Conservation (phyloP, 768 basidiomycete species). For the Podaxis sp. region DNA sequence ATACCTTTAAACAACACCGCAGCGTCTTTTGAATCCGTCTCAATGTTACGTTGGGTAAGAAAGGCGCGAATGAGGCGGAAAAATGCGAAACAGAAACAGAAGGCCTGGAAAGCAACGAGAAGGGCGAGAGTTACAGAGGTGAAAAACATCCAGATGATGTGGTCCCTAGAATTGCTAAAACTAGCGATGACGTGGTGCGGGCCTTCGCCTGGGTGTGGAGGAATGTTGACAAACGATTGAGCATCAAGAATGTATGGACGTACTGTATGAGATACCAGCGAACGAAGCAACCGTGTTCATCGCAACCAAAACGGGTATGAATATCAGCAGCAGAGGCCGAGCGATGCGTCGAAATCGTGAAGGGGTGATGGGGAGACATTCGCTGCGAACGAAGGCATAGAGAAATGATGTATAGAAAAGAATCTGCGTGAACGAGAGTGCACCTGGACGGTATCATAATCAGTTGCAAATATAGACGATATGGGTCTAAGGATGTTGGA, state of each 20-base stretch:
- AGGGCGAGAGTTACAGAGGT: conserved; percentile 60
- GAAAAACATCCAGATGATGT: conserved; percentile 55
- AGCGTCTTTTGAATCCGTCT: conserved; percentile 42
- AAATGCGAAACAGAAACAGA: conserved; percentile 58
- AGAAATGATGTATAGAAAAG: conserved; percentile 64
- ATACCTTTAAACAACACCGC: conserved; percentile 57
- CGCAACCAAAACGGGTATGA: conserved; percentile 55
- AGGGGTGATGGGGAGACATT: conserved; percentile 57
- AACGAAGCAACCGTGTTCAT: conserved; percentile 68
- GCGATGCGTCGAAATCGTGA: conserved; percentile 43
- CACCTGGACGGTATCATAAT: conserved; percentile 35
- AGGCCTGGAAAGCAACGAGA: conserved; percentile 55
- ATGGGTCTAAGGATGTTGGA: not conserved
- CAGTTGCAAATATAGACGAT: not conserved
- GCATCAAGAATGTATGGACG: conserved; percentile 22
- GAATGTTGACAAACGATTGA: conserved; percentile 1
- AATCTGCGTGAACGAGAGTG: conserved; percentile 63
- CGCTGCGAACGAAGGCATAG: conserved; percentile 50
- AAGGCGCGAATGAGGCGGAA: conserved; percentile 54
- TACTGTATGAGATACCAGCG: conserved; percentile 56
- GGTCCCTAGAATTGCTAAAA: conserved; percentile 36
- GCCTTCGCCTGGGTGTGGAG: conserved; percentile 1
- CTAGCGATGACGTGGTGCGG: conserved; percentile 32
- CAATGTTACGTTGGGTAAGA: conserved; percentile 51
- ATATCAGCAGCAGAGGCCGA: conserved; percentile 44